Evolutionary conservation across 2,329 filamentous ascomycete genomes (phyloP), one percentile per base, ranked within the genome.

Genomic region (Fusarium illudens): DNA sequence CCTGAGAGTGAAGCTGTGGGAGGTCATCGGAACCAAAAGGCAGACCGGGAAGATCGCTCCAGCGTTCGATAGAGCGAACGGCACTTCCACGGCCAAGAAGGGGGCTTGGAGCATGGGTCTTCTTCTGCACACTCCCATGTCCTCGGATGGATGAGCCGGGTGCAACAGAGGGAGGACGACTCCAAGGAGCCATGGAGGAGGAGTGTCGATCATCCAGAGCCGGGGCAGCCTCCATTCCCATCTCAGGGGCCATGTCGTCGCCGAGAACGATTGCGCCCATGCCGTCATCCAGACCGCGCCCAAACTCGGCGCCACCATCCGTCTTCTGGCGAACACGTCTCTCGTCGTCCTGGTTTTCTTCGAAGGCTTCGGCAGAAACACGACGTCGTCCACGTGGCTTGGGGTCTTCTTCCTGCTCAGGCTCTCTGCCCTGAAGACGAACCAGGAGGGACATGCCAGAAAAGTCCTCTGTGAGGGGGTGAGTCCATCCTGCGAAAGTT

Each of bases 141-240:
- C 76, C 80, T 12, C 81, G 82, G 33, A 81, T 71, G 4, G 82
- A 83, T 0, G 85, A 87, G 12, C 81, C 80, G 0, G 82, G 84
- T 1, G 83, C 75, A 4, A 77, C 73, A 0, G 84, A 87, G 4
- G 78, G 80, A 11, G 73, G 65, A 4, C 82, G 83, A 64, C 84
- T 86, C 86, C 86, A 87, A 5, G 85, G 85, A 73, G 84, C 78
- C 58, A 84, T 76, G 15, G 82, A 83, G 3, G 83, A 85, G 1
- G 83, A 85, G 46, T 86, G 86, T 55, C 90, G 86, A 61, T 96
- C 91, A 5, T 88, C 87, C 55, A 96, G 84, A 8, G 87, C 86
- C 1, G 87, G 84, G 1, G 83, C 86, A 1, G 87, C 90, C 39
- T 92, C 87, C 78, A 92, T 88, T 19, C 90, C 92, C 22, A 92